Base-by-base conservation (phyloP, 106 monocot genomes). In the Xerophyta viscosa region DNA sequence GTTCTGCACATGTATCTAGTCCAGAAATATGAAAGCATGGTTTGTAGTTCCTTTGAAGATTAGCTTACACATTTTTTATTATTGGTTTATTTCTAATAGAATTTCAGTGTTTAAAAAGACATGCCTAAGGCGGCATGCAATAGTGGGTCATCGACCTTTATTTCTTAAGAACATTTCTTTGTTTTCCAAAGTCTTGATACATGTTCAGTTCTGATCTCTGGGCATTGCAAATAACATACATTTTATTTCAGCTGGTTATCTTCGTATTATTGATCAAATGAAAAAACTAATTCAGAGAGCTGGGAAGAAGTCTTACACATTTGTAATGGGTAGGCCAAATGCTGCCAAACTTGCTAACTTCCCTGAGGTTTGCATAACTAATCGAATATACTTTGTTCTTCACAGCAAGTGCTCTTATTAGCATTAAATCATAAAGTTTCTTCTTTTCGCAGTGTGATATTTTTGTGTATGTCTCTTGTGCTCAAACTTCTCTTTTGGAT, bases 261-360 rank as follows among this genome's bases (percentile, higher is more conserved):
- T 81, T 48, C 70, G 63, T 36, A 82, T 85, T 31, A 63, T 89
- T 65, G 66, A 77, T 13, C 68, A 89, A 76, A 89, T 96, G 81
- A 96, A 96, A 79, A 76, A 84, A 45, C 70, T 96, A 20, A 84
- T 96, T 49, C 78, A 85, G 65, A 53, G 58, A 21, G 72, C 84
- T 47, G 88, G 94, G 29, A 89, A 96, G 66, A 96, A 85, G 59
- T 66, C 76, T 0, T 96, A 96, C 48, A 88, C 75, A 2, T 61
- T 96, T 55, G 70, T 96, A 29, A 96, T 89, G 88, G 94, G 94
- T 37, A 78, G 88, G 63, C 94, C 94, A 54, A 89, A 72, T 31
- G 48, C 94, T 31, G 78, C 75, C 45, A 96, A 96, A 64, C 84
- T 96, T 62, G 94, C 88, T n/a, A 96, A 96, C 39, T 96, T 88